Base-by-base conservation (phyloP, 768 basidiomycete genomes). In the Lepiota brunneoincarnata region DNA sequence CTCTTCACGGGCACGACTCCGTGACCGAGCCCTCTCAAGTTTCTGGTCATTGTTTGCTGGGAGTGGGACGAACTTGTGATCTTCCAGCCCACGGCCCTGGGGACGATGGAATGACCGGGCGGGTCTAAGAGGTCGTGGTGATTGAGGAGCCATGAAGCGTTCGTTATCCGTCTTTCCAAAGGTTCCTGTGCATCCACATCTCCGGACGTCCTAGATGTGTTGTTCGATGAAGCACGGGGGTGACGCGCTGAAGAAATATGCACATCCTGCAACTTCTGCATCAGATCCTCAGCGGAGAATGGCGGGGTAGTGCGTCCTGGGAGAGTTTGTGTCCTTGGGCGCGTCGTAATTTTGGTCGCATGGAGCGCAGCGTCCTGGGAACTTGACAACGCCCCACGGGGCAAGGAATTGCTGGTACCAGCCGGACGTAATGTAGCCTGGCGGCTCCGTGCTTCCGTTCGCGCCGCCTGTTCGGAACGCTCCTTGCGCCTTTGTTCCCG, bases 21-120 rank as follows among this genome's bases (percentile, higher is more conserved):
- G 59, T 26, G 56, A 54, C 18, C 54, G 36, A 15, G 44, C 43
- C 14, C 37, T 51, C n/a, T 45, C 39, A 15, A 55, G 15, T 26
- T 23, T 42, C 40, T 43, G 20, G 10, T 31, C 23, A 39, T 31
- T 14, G 38, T 74, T 73, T 3, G 44, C 39, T 24, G 73, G 70
- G 21, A 71, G 48, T 7, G 74, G 69, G 18, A 64, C 63, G n/a
- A 65, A 53, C 36, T 56, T 61, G 54, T 64, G 58, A 31, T 67
- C 67, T 6, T 78, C 76, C 1, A 62, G 51, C 14, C 15, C 55
- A 31, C 71, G 66, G 42, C 67, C 62, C 42, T 75, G 68, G 9
- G 74, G 65, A 31, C 76, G 80, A 61, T 82, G 85, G 71, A 90
- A 85, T 6, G 88, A 89, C 15, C 82, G 77, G 75, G 71, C 72